A percentile compares a stretch with the other conserved stretches of the same genome.
Conservation (phyloP, 441 rosid species). For the Rhodomyrtus psidioides region DNA sequence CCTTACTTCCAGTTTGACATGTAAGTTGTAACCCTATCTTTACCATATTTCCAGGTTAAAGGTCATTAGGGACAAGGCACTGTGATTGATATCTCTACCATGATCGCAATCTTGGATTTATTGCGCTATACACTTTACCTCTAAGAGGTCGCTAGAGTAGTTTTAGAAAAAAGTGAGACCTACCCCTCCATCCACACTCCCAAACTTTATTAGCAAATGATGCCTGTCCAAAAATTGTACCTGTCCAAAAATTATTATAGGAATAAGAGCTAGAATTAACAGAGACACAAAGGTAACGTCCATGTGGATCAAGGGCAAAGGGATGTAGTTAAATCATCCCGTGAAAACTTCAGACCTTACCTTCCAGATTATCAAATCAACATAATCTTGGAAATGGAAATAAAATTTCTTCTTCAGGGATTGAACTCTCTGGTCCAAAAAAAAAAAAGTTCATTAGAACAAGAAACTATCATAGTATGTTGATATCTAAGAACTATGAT, state of each 20-base stretch:
- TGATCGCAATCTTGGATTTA: not conserved
- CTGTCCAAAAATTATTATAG: conserved; percentile 25
- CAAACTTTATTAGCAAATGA: conserved; percentile 86
- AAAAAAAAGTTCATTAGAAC: conserved; percentile 2
- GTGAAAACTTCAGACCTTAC: conserved; percentile 20
- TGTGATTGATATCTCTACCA: not conserved
- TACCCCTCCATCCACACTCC: conserved; percentile 94
- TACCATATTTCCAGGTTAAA: not conserved
- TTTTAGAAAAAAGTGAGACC: conserved; percentile 17
- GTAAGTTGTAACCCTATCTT: not conserved
- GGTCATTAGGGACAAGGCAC: not conserved
- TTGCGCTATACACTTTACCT: not conserved
- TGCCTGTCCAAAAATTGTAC: conserved; percentile 97
- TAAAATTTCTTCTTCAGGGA: conserved; percentile 84
- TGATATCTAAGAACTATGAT: not conserved
- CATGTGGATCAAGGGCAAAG: not conserved
- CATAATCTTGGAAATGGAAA: conserved; percentile 92
- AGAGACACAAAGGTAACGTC: not conserved
- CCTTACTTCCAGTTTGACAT: not conserved
- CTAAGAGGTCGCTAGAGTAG: not conserved
- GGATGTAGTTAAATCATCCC: not conserved
- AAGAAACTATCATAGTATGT: not conserved
- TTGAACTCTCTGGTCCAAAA: conserved; percentile 59
- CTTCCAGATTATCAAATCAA: conserved; percentile 91
- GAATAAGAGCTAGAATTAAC: not conserved